Percentiles rank a stretch among this genome's conserved stretches.
These are phyloP conservation scores for Aspergillus ibericus DNA, from an alignment of 2,329 filamentous ascomycete species.

Conservation along the genomic window DNA sequence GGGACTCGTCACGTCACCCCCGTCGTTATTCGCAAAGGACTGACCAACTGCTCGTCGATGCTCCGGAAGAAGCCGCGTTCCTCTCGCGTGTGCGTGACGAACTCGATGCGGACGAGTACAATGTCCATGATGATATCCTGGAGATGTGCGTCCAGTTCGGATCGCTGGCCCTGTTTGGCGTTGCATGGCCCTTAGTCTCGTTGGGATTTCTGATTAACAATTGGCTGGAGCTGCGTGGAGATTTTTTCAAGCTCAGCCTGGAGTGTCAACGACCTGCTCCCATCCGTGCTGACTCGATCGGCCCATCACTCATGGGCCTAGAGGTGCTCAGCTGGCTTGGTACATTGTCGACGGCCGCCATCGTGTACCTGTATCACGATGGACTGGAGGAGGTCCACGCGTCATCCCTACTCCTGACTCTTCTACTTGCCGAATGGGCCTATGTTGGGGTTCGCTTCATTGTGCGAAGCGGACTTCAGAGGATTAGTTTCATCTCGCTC, in stretches of 20 bases:
- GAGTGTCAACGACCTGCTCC: slow-evolving; percentile 88
- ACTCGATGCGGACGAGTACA: slow-evolving; percentile 77
- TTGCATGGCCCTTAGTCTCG: slow-evolving; percentile 91
- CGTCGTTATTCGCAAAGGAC: slow-evolving; percentile 40
- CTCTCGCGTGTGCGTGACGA: slow-evolving; percentile 79
- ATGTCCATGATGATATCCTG: slow-evolving; percentile 85
- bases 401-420: slow-evolving; percentile 74
- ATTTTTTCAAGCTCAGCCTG: slow-evolving; percentile 90
- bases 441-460: slow-evolving; percentile 72
- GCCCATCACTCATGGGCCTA: slow-evolving; percentile 83
- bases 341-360: slow-evolving; percentile 79
- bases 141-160: slow-evolving; percentile 92
- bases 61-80: slow-evolving; percentile 76
- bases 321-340: slow-evolving; percentile 93
- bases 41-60: slow-evolving; percentile 59
- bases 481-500: slow-evolving; percentile 77
- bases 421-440: slow-evolving; percentile 80
- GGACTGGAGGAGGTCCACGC: slow-evolving; percentile 66
- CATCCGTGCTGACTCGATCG: slow-evolving; percentile 88
- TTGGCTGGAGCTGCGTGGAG: slow-evolving; percentile 90
- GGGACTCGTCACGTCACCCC: slow-evolving; percentile 34
- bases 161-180: slow-evolving; percentile 86
- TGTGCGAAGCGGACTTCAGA: slow-evolving; percentile 69
- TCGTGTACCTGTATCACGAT: slow-evolving; percentile 83
- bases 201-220: slow-evolving; percentile 91